Conservation (phyloP, 2,329 filamentous ascomycete genomes). For the Orbilia oligospora region DNA sequence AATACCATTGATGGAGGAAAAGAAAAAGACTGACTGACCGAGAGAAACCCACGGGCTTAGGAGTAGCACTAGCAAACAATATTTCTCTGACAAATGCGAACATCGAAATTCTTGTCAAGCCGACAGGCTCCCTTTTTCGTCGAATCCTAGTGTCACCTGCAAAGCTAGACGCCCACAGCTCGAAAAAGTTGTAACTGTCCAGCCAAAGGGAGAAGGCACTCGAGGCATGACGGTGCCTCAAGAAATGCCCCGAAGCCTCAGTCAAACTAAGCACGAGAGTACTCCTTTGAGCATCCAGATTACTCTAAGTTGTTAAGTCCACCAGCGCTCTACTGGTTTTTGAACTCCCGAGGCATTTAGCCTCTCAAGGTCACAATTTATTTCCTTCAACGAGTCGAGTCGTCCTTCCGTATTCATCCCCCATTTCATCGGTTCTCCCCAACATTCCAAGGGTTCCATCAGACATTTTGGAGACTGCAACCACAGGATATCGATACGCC, state of each 20-base stretch:
- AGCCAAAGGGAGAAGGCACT: constrained; percentile 51
- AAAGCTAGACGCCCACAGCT: constrained; percentile 50
- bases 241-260: constrained; percentile 54
- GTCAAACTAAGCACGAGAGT: constrained; percentile 42
- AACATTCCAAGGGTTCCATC: constrained; percentile 42
- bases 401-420: constrained; percentile 32
- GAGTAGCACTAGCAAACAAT: constrained; percentile 19
- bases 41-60: constrained; percentile 16
- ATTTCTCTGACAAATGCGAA: constrained; percentile 54
- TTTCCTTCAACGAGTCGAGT: constrained; percentile 14
- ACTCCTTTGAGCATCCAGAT: constrained; percentile 53
- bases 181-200: constrained; percentile 22
- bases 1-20: constrained; percentile 2
- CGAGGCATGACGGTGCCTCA: constrained; percentile 34
- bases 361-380: constrained; percentile 33
- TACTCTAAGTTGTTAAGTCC: constrained; percentile 47
- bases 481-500: constrained; percentile 47
- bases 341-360: constrained; percentile 58
- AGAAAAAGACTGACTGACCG: constrained; percentile 17
- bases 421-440: constrained; percentile 9
- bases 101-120: constrained; percentile 21
- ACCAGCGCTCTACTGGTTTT: constrained; percentile 25
- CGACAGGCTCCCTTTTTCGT: constrained; percentile 40
- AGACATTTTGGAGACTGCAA: constrained; percentile 25
- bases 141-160: constrained; percentile 53